phyloP scores from a whole-genome alignment of 2,329 filamentous ascomycete species.

The Fusarium kyushuense region DNA sequence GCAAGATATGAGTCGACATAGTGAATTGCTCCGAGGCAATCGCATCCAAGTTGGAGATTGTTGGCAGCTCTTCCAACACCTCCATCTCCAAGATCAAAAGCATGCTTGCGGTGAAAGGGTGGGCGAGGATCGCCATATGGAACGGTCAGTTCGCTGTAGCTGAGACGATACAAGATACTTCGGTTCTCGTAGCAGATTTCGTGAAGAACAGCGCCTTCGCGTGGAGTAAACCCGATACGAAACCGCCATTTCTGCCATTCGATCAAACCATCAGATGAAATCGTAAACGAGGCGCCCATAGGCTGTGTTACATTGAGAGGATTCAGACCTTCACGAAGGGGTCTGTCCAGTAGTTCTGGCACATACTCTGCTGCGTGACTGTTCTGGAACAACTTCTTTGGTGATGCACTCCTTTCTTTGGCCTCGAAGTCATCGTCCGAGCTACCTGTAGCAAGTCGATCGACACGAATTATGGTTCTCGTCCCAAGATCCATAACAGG shows the following conservation, averaged over 20 bases:
- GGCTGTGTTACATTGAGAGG: slow-evolving; percentile 74
- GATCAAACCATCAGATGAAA: slow-evolving; percentile 63
- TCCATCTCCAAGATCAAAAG: slow-evolving; percentile 77
- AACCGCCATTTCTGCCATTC: slow-evolving; percentile 75
- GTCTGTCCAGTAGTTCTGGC: slow-evolving; percentile 62
- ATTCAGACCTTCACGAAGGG: slow-evolving; percentile 67
- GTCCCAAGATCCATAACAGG: slow-evolving; percentile 69
- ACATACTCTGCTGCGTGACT: slow-evolving; percentile 57
- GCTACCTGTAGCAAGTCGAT: slow-evolving; percentile 65
- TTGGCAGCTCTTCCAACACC: slow-evolving; percentile 74
- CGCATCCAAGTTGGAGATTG: slow-evolving; percentile 74
- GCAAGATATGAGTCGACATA: slow-evolving; percentile 62
- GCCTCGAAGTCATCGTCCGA: slow-evolving; percentile 59
- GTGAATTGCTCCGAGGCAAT: slow-evolving; percentile 65
- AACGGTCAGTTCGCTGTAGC: slow-evolving; percentile 76
- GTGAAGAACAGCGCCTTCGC: slow-evolving; percentile 76
- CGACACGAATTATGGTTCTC: slow-evolving; percentile 67
- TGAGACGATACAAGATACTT: slow-evolving; percentile 73
- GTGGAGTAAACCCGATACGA: slow-evolving; percentile 74
- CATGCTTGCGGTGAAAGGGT: slow-evolving; percentile 76
- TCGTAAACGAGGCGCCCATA: slow-evolving; percentile 52
- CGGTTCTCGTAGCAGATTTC: slow-evolving; percentile 75
- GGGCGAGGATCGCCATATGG: slow-evolving; percentile 75
- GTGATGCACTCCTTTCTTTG: slow-evolving; percentile 52
- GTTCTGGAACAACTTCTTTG: slow-evolving; percentile 53